Evolutionary conservation across 2,329 filamentous ascomycete species (phyloP).

Genomic region (Ophiostoma perfectum): DNA sequence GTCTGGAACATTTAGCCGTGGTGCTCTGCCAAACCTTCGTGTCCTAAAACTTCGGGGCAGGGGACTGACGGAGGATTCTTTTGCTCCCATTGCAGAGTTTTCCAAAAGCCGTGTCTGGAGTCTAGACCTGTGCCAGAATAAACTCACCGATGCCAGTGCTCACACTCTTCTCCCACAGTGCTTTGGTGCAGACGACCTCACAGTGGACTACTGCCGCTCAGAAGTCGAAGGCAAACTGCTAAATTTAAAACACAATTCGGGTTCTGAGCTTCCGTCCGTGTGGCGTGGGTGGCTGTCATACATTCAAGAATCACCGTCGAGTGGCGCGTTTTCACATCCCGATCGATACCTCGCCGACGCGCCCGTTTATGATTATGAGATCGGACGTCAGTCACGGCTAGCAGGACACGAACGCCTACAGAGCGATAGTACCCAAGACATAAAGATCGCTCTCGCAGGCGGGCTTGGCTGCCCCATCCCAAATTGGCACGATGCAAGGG

Average conservation of each 20-base stretch:
- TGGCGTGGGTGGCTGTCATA: conserved; percentile 41
- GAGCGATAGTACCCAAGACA: conserved; percentile 33
- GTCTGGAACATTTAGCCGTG: conserved; percentile 23
- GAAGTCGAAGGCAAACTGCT: conserved; percentile 44
- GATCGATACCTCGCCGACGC: conserved; percentile 46
- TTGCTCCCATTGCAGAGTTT: conserved; percentile 36
- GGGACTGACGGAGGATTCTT: conserved; percentile 41
- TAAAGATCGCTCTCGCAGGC: conserved; percentile 33
- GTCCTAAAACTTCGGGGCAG: conserved; percentile 48
- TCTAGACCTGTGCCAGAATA: conserved; percentile 50
- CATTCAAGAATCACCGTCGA: conserved; percentile 45
- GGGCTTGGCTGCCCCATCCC: conserved; percentile 22
- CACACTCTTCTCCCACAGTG: conserved; percentile 31
- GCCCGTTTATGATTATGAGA: conserved; percentile 37
- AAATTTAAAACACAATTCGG: conserved; percentile 12
- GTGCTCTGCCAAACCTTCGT: conserved; percentile 43
- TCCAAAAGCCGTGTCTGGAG: conserved; percentile 46
- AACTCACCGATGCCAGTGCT: conserved; percentile 44
- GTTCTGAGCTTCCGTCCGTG: conserved; percentile 31
- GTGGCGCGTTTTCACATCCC: conserved; percentile 41
- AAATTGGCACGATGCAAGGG: conserved; percentile 25
- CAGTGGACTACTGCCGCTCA: conserved; percentile 24
- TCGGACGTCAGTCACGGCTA: conserved; percentile 29
- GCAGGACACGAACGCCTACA: conserved; percentile 33
- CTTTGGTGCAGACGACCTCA: conserved; percentile 21